Percentiles rank a stretch among this genome's conserved stretches.
Conservation (phyloP, 2,329 filamentous ascomycete species). For the Thelonectria rubi region DNA sequence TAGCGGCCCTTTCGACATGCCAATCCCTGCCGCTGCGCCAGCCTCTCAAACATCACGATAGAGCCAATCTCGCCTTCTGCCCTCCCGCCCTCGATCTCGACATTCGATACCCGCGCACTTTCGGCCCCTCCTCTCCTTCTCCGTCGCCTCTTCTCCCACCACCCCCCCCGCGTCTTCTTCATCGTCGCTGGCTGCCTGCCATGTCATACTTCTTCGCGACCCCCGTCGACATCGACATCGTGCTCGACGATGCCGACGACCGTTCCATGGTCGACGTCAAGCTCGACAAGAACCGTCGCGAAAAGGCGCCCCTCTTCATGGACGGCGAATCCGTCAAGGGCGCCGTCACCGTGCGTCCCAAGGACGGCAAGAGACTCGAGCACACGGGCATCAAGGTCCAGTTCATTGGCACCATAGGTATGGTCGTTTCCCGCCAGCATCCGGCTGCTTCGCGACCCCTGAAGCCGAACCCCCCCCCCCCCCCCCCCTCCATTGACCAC, state of each 20-base stretch:
- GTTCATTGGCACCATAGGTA: conserved; percentile 98
- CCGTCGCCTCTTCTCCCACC: not conserved
- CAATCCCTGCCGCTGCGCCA: conserved; percentile 35
- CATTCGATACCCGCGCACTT: conserved; percentile 6
- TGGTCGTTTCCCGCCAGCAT: conserved; percentile 32
- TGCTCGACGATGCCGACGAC: conserved; percentile 94
- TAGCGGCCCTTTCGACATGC: conserved; percentile 5
- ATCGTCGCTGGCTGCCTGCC: no score
- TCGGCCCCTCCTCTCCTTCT: conserved; percentile 4
- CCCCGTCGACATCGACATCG: conserved; percentile 97
- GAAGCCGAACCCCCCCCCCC: conserved; percentile 22
- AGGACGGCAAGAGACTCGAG: conserved; percentile 97
- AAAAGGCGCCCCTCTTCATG: conserved; percentile 96
- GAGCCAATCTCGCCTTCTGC: not conserved
- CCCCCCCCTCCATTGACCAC: conserved; percentile 10
- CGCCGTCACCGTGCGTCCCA: conserved; percentile 91
- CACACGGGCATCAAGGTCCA: conserved; percentile 99
- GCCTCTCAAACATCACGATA: conserved; percentile 34
- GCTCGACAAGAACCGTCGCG: conserved; percentile 96
- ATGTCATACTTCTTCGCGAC: conserved; percentile 99
- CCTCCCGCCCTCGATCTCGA: not conserved
- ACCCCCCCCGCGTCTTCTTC: no score
- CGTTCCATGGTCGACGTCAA: conserved; percentile 96
- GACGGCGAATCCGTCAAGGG: conserved; percentile 99
- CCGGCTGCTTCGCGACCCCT: conserved; percentile 7